Conservation (phyloP, 345 rosid genomes). For the Euphorbia peplus region DNA sequence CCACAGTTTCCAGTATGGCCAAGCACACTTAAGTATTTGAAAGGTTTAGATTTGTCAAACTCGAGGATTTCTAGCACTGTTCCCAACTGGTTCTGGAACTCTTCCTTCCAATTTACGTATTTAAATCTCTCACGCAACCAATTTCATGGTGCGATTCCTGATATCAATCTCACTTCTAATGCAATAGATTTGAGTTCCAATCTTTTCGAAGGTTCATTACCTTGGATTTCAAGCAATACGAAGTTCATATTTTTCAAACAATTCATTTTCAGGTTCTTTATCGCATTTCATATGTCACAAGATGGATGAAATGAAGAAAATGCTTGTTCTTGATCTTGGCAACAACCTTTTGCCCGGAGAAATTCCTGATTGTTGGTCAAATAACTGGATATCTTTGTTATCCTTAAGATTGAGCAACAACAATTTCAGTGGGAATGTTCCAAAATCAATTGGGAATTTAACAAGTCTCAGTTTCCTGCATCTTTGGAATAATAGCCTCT, state of each 20-base stretch:
- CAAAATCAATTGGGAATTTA: constrained; percentile 7
- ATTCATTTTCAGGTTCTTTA: constrained; percentile 17
- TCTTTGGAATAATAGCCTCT: constrained; percentile 5
- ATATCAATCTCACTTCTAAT: neutral
- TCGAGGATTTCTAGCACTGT: neutral
- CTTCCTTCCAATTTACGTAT: neutral
- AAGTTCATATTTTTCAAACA: constrained; percentile 5
- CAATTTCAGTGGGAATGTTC: constrained; percentile 5
- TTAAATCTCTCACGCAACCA: constrained; percentile 12
- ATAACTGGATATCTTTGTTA: constrained; percentile 1
- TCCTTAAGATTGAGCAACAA: neutral
- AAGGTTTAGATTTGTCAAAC: constrained; percentile 2
- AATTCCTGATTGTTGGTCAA: constrained; percentile 22
- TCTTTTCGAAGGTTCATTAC: constrained; percentile 3
- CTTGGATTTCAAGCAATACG: neutral
- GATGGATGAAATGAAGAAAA: neutral
- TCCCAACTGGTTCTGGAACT: constrained; percentile 12
- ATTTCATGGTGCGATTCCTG: neutral
- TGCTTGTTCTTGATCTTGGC: neutral
- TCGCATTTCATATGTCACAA: neutral
- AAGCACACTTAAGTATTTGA: neutral
- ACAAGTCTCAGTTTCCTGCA: neutral
- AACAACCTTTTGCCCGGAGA: constrained; percentile 7
- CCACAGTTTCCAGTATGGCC: constrained; percentile 5
- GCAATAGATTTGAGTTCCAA: constrained; percentile 12